Base-by-base conservation (phyloP, 768 basidiomycete genomes). In the Lactarius indigo region DNA sequence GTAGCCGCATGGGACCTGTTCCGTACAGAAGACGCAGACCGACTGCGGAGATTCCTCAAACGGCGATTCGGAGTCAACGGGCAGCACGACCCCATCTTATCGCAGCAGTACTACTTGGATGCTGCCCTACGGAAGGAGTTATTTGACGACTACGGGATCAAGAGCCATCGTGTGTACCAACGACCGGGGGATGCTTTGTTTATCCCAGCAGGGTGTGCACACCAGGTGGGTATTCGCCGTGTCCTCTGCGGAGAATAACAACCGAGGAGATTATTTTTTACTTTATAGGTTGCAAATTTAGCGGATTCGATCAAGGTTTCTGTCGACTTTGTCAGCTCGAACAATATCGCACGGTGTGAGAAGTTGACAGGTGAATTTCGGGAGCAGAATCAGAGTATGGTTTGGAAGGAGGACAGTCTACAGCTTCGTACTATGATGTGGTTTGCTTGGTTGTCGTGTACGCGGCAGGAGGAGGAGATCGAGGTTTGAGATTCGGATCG, bases 261-360 rank as follows among this genome's bases (percentile, higher is more conserved):
- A 39, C 37, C 69, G 31, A 63, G 33, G 63, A 28, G 1, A 20
- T 52, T 13, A 10, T 10, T 13, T 33, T 33, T 20, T 23, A 42
- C 71, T 71, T 23, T 72, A n/a, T n/a, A 96, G 87, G 95, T 97
- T 10, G 90, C 91, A 71, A 97, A 98, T 75, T 78, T 95, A 59
- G 84, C 93, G n/a, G 94, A 97, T 76, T 96, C 92, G 73, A 88
- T 98, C 79, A 98, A 98, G 79, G 92, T 97, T 60, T 95, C 96
- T 33, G 84, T 90, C 72, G 96, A 98, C 77, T 98, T 94, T 76
- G 94, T 97, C 70, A 92, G 90, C 81, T 90, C 94, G 52, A 92
- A 97, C 79, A 97, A 96, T 74, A 88, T 98, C 44, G 80, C 79
- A 57, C 85, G 93, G 39, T 98, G 96, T 76, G 92, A 92, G 76